Conservation (phyloP, 2,329 filamentous ascomycete species). For the Aspergillus pseudonomiae region DNA sequence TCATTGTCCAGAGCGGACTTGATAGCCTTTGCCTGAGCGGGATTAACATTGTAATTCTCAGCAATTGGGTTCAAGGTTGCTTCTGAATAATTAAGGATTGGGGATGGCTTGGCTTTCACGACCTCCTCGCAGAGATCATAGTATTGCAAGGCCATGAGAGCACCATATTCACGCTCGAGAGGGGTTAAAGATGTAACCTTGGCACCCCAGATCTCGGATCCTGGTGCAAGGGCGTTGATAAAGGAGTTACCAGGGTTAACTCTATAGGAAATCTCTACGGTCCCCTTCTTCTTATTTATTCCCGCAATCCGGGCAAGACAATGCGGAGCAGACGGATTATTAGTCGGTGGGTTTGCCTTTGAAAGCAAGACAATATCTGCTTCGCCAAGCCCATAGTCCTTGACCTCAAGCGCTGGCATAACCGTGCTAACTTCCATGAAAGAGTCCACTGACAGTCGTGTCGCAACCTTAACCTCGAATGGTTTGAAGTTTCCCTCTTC, state of each 20-base stretch:
- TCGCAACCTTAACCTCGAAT: slow-evolving; percentile 86
- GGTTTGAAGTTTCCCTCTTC: slow-evolving; percentile 80
- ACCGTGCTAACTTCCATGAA: slow-evolving; percentile 90
- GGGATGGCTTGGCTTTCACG: slow-evolving; percentile 83
- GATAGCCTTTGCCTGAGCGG: slow-evolving; percentile 87
- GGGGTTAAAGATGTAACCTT: slow-evolving; percentile 94
- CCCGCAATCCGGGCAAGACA: slow-evolving; percentile 84
- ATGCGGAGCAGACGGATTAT: slow-evolving; percentile 67
- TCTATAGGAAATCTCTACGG: slow-evolving; percentile 82
- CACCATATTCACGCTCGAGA: slow-evolving; percentile 92
- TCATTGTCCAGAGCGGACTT: slow-evolving; percentile 93
- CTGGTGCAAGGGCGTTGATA: slow-evolving; percentile 68
- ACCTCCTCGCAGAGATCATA: slow-evolving; percentile 97
- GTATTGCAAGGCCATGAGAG: slow-evolving; percentile 86
- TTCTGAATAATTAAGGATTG: slow-evolving; percentile 78
- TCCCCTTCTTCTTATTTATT: slow-evolving; percentile 77
- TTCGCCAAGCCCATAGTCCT: slow-evolving; percentile 73
- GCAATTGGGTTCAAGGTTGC: slow-evolving; percentile 70
- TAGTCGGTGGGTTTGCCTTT: slow-evolving; percentile 70
- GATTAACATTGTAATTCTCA: slow-evolving; percentile 80
- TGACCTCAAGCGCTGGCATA: slow-evolving; percentile 70
- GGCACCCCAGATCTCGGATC: slow-evolving; percentile 69
- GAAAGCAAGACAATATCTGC: slow-evolving; percentile 90
- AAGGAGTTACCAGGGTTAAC: slow-evolving; percentile 69
- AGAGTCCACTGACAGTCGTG: slow-evolving; percentile 85